Evolutionary conservation across 192 early-diverging fungal genomes (phyloP).

Genomic region (Backusella australiensis): DNA sequence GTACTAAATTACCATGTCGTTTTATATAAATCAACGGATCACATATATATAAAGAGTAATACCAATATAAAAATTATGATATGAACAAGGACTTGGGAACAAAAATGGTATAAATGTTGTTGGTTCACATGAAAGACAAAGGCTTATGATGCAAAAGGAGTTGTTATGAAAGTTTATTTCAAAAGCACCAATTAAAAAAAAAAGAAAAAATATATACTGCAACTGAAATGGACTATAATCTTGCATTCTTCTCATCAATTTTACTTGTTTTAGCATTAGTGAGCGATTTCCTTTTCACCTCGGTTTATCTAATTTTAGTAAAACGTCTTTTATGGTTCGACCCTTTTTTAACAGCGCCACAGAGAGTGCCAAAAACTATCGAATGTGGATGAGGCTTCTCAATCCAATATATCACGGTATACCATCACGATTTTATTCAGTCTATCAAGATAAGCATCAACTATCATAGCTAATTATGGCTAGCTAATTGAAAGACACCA

Average conservation of each 20-base stretch:
- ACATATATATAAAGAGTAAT: background rate
- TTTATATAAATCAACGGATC: background rate
- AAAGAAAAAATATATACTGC: background rate
- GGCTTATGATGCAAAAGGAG: background rate
- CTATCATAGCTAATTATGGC: no score
- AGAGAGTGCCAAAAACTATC: background rate
- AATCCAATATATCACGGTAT: no score
- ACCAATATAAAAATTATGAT: background rate
- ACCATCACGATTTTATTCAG: no score
- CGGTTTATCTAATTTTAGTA: constrained; percentile 2
- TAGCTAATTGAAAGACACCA: background rate
- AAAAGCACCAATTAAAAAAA: background rate
- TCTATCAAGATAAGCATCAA: no score
- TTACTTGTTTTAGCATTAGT: background rate
- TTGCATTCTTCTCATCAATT: background rate
- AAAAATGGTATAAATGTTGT: background rate
- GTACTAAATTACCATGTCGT: background rate
- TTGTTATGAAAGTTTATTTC: background rate
- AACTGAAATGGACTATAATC: background rate
- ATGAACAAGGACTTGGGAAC: background rate
- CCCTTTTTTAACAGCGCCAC: background rate
- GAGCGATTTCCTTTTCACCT: background rate
- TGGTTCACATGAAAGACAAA: background rate
- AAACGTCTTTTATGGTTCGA: background rate
- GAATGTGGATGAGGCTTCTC: no score